phyloP scores from a whole-genome alignment of 1,139 yeast species.

The Starmera stellimalicola region DNA sequence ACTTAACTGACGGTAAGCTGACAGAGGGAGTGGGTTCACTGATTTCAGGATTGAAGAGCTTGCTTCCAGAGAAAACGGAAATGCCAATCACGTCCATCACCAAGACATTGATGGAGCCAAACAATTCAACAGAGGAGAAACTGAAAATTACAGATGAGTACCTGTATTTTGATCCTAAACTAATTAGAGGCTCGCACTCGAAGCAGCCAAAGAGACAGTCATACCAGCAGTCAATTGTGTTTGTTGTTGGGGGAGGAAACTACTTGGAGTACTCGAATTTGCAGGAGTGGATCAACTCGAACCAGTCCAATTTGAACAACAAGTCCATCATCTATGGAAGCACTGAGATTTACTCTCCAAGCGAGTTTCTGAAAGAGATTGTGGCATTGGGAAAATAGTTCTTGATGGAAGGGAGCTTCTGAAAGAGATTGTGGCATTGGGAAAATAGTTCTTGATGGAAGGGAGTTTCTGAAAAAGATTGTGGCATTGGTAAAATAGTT shows the following conservation, averaged over 20 bases:
- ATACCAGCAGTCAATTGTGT: constrained; percentile 75
- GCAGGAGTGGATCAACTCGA: constrained; percentile 71
- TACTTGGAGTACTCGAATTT: constrained; percentile 88
- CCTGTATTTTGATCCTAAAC: constrained; percentile 79
- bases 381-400: constrained; percentile 37
- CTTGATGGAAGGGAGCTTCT: constrained; percentile 60
- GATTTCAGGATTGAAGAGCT: constrained; percentile 78
- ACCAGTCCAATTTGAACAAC: constrained; percentile 23
- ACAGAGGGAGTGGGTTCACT: constrained; percentile 79
- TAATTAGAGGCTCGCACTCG: constrained; percentile 79
- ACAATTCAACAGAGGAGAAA: constrained; percentile 48
- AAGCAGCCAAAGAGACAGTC: constrained; percentile 82
- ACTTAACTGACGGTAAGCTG: constrained; percentile 70
- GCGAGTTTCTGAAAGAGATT: constrained; percentile 67
- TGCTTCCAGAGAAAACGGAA: constrained; percentile 80
- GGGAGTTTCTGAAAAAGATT: constrained; percentile 67
- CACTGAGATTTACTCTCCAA: constrained; percentile 72
- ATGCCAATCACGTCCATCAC: constrained; percentile 86
- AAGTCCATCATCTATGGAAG: constrained; percentile 75
- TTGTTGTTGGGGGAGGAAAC: constrained; percentile 95
- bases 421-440: constrained; percentile 58
- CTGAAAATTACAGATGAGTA: constrained; percentile 77
- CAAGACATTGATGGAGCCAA: constrained; percentile 86
- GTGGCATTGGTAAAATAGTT: constrained; percentile 37
- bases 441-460: constrained; percentile 24